Conservation (phyloP, 2,329 filamentous ascomycete genomes). For the Pyrenochaeta sp. region DNA sequence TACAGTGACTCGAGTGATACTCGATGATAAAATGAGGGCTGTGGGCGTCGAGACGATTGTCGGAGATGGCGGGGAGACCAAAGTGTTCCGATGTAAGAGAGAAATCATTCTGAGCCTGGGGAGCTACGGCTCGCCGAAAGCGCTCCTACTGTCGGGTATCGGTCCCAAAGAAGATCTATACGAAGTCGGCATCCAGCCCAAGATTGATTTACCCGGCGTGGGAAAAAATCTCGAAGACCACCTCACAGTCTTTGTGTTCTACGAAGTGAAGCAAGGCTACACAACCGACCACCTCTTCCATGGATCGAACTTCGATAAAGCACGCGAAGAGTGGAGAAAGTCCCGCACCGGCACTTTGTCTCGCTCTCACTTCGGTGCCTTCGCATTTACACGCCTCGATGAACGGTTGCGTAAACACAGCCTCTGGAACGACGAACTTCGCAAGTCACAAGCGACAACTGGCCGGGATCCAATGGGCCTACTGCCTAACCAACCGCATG, state of each 20-base stretch:
- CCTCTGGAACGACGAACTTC: not conserved
- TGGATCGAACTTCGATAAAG: not conserved
- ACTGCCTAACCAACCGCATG: not conserved
- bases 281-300: not conserved
- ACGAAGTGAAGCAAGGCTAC: conserved; percentile 1
- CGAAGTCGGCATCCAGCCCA: conserved; percentile 59
- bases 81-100: not conserved
- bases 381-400: not conserved
- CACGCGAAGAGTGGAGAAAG: not conserved
- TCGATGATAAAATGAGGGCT: not conserved
- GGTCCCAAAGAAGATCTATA: conserved; percentile 62
- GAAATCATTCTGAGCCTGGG: not conserved
- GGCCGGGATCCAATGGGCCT: not conserved
- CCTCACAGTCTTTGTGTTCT: conserved; percentile 3
- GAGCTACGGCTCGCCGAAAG: conserved; percentile 39
- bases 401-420: not conserved
- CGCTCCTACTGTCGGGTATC: conserved; percentile 69
- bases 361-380: not conserved
- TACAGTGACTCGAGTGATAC: not conserved
- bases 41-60: not conserved
- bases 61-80: not conserved
- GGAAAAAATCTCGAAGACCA: conserved; percentile 9
- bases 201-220: conserved; percentile 64
- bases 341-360: not conserved
- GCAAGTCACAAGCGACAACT: not conserved